These are phyloP conservation scores for Candida tibetensis DNA, from an alignment of 805 yeast genomes.

Conservation along the genomic window DNA sequence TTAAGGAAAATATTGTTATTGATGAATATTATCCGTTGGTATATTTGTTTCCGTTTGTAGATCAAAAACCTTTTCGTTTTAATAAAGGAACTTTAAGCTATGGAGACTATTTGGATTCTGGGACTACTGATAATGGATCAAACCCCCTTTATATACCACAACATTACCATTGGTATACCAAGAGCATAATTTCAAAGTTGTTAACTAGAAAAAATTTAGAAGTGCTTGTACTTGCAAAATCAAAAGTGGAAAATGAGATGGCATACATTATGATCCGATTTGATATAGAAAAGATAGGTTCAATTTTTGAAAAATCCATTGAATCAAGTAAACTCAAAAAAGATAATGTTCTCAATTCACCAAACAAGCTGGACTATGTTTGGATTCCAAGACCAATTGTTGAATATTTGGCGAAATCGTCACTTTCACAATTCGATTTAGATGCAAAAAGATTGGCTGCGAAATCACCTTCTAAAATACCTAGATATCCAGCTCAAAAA, in stretches of 20 bases:
- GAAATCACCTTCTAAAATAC: conserved; percentile 16
- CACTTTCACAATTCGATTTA: conserved; percentile 12
- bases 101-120: conserved; percentile 15
- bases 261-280: conserved; percentile 20
- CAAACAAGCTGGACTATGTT: conserved; percentile 8
- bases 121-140: not conserved
- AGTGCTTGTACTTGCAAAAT: conserved; percentile 7
- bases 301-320: conserved; percentile 13
- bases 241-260: conserved; percentile 15
- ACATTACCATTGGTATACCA: conserved; percentile 1
- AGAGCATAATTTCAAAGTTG: conserved; percentile 14
- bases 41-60: conserved; percentile 32
- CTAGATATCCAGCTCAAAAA: conserved; percentile 15
- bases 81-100: conserved; percentile 24
- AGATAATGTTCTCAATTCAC: not conserved
- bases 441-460: conserved; percentile 1
- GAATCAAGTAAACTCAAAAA: conserved; percentile 3
- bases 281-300: conserved; percentile 8
- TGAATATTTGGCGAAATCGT: conserved; percentile 11
- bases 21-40: conserved; percentile 30
- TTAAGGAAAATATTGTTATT: conserved; percentile 16
- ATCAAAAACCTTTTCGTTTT: conserved; percentile 21
- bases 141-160: conserved; percentile 1
- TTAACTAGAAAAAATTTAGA: conserved; percentile 3
- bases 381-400: conserved; percentile 23